These are phyloP conservation scores for Apiotrichum akiyoshidainum DNA, from an alignment of 1,284 basidiomycete genomes.

Conservation along the genomic window DNA sequence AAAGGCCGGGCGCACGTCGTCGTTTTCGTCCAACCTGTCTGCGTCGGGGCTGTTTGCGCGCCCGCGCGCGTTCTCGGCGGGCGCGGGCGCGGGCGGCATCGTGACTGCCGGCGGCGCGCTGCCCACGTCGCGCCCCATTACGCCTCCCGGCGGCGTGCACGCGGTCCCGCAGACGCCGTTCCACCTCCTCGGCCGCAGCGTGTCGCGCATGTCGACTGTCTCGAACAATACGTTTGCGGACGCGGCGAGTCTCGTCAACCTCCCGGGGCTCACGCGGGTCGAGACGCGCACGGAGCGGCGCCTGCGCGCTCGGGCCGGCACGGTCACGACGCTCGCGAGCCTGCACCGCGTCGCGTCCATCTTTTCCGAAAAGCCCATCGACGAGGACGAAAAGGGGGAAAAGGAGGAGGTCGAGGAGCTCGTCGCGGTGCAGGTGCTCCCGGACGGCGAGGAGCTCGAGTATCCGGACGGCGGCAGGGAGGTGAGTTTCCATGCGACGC, in stretches of 20 bases:
- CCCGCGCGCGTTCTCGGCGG: conserved; percentile 14
- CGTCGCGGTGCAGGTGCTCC: conserved; percentile 23
- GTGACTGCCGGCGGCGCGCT: conserved; percentile 2
- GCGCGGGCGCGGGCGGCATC: conserved; percentile 11
- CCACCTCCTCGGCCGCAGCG: conserved; percentile 15
- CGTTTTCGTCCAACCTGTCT: neutral
- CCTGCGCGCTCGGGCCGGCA: conserved; percentile 11
- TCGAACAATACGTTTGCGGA: conserved; percentile 23
- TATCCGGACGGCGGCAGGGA: conserved; percentile 29
- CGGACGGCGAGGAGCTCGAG: conserved; percentile 20
- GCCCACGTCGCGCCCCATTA: neutral
- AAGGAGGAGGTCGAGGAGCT: conserved; percentile 12
- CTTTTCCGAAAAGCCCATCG: conserved; percentile 1
- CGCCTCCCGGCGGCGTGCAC: neutral
- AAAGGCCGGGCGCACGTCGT: neutral
- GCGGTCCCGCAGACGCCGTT: neutral
- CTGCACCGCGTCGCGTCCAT: conserved; percentile 3
- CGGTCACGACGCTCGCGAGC: conserved; percentile 14
- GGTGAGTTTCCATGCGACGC: neutral
- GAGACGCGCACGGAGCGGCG: conserved; percentile 19
- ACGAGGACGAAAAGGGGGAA: conserved; percentile 2
- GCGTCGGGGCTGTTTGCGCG: neutral
- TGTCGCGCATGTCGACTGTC: conserved; percentile 13
- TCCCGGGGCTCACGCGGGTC: conserved; percentile 14
- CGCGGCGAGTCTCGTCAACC: conserved; percentile 13